Evolutionary conservation across 495 filamentous ascomycete species (phyloP), one percentile per base, ranked within the genome.

Genomic region (Talaromyces trachyspermus): DNA sequence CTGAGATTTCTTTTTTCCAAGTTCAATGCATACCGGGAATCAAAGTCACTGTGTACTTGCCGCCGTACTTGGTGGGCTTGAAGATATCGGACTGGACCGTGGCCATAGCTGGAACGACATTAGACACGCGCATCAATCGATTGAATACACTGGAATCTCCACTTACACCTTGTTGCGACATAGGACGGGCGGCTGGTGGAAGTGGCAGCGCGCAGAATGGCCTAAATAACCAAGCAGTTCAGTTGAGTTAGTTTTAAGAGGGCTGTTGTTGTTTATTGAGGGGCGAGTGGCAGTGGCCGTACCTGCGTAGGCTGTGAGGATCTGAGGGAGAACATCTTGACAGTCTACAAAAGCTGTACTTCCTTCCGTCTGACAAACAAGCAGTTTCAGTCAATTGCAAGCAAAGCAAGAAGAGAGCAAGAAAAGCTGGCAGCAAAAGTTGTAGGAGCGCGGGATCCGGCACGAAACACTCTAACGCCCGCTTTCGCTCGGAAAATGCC

Each of bases 1-100:
- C 29, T 44, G 14, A 11, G 11, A 19, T 18, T 54, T 53, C 33
- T 38, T 54, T 46, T 49, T 8, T 12, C 14, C 3, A 29, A 23
- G 19, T 7, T 27, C 14, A 24, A 22, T 10, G 32, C 69, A 54
- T 76, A 85, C 83, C 91, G 56, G 92, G 92, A 66, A 98, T 96
- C 51, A 98, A 78, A 44, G 94, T 96, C 55, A 95, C 90, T 14
- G 94, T 97, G 79, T 97, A 97, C 75, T 97, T 98, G 65, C 92
- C 89, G 57, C 92, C 92, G 71, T 91, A 97, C 72, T 97, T 98
- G 60, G 92, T 95, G 47, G 92, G 92, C 78, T 95, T 92, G 80
- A 95, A 95, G 63, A 95, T 86, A 62, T 95, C 89, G 54, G 82
- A 79, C 68, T 86, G 80, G 48, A 94, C 72, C 32, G 83, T 91